Base-by-base conservation (phyloP, 169 alveolate genomes). In the Cryptosporidium xiaoi region DNA sequence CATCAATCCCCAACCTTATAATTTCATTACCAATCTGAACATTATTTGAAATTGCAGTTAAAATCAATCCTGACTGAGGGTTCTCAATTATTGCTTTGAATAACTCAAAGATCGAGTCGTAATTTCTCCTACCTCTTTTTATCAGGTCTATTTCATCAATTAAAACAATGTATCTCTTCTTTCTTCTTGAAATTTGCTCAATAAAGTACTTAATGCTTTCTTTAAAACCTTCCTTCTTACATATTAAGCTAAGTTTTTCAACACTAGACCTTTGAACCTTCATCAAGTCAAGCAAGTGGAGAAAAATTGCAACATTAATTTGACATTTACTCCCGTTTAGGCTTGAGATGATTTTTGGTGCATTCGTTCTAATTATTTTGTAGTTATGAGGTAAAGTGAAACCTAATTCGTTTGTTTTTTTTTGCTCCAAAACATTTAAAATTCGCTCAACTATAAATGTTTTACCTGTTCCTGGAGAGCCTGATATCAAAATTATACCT, bases 401-500 rank as follows among this genome's bases (percentile, higher is more conserved):
- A 4, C 44, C 65, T 20, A 62, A 62, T 36, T 34, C 27, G 18
- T 62, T 62, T 7, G 18, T 7, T 62, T 33, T 62, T 62, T 15
- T 55, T 68, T 50, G n/a, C 44, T 69, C 66, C 20, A 77, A 60
- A 34, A 36, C n/a, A 27, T 27, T 60, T 24, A 77, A 60, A n/a
- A 77, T 33, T n/a, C 71, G 56, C 29, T 77, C 58, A 44, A 77
- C 44, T 5, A 64, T 40, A 15, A 60, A 77, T 7, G 87, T 77
- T 77, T 77, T 77, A 16, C 87, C 87, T 24, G 87, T 77, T 16
- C 87, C 87, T 20, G 87, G 87, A 8, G 87, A 77, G 36, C 87
- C 87, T 34, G 87, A 77, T 27, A 77, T 77, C 6, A 40, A 36
- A 34, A 77, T 44, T 46, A 77, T 40, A 18, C 77, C 87, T 3